Conservation (phyloP, 2,329 filamentous ascomycete species). For the Cercospora beticola region DNA sequence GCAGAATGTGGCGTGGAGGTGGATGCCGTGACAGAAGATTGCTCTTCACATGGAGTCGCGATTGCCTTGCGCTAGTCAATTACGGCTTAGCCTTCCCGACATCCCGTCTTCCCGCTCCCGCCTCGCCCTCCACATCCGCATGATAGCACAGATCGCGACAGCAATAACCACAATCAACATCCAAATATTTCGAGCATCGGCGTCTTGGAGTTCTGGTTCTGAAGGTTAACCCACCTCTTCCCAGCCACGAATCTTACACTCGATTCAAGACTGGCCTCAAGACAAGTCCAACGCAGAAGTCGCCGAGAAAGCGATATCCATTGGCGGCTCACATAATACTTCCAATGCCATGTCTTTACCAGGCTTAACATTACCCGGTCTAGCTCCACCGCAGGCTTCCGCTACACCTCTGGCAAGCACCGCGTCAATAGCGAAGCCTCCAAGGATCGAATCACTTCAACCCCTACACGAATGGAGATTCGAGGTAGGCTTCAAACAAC, state of each 20-base stretch:
- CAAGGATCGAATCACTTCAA: constrained; percentile 45
- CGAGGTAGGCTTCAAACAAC: constrained; percentile 39
- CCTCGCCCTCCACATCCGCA: not conserved
- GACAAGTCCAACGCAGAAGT: not conserved
- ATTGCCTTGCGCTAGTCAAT: not conserved
- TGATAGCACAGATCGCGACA: not conserved
- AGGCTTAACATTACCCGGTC: constrained; percentile 47
- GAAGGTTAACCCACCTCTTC: not conserved
- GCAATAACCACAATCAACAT: not conserved
- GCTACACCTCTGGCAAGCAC: constrained; percentile 32
- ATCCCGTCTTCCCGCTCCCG: not conserved
- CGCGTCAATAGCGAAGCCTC: constrained; percentile 16
- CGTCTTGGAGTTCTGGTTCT: not conserved
- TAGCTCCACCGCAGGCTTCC: constrained; percentile 27
- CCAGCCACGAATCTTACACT: not conserved
- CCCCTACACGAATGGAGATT: constrained; percentile 49
- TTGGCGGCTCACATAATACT: not conserved
- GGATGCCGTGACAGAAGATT: not conserved
- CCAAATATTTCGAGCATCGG: not conserved
- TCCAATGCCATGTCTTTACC: constrained; percentile 41
- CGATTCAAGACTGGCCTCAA: not conserved
- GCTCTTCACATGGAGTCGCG: not conserved
- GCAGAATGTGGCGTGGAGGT: not conserved
- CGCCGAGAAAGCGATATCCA: not conserved
- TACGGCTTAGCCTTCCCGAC: not conserved